Base-by-base conservation (phyloP, 768 basidiomycete species). In the Leccinum ochraceum region DNA sequence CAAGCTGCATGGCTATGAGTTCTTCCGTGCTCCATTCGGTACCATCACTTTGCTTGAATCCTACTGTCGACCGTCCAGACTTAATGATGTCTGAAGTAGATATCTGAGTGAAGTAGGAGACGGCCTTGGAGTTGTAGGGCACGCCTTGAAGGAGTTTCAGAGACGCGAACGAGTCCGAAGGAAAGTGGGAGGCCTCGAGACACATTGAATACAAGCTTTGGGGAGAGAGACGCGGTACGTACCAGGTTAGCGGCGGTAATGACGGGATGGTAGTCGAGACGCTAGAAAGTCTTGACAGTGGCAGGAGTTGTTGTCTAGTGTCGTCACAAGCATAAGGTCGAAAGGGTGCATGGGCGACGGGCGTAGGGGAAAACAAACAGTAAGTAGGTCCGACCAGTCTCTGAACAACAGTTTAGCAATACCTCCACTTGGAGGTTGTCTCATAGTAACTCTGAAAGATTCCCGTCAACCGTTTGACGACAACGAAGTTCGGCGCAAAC, bases 1-100 rank as follows among this genome's bases (percentile, higher is more conserved):
- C 81, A 58, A 99, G 82, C 74, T 98, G 92, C 90, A 97, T 96
- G 17, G 89, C 97, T 50, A 96, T 80, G 36, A 98, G 87, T 71
- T 98, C 95, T 69, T 98, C 95, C 14, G 87, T 84, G 48, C 80
- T 81, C 92, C 90, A 98, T 68, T 86, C 81, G 39, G 83, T 81
- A 20, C 83, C 84, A 67, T 86, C 85, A 26, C 84, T 80, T 64
- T 83, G 84, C 49, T 76, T 79, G 53, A 94, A 67, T 14, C 81
- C 81, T 58, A 84, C 81, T 3, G 90, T 24, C 24, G 24, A 24
- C 24, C 24, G 24, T 24, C 24, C 24, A 16, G 86, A 86, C 68
- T 84, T 76, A 58, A 79, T 37, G 24, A 86, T 63, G 8, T 86
- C 79, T 6, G 82, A 81, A 17, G 81, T 77, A 4, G 83, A 84